Base-by-base conservation (phyloP, 2,329 filamentous ascomycete species). In the Colletotrichum endophyticum region DNA sequence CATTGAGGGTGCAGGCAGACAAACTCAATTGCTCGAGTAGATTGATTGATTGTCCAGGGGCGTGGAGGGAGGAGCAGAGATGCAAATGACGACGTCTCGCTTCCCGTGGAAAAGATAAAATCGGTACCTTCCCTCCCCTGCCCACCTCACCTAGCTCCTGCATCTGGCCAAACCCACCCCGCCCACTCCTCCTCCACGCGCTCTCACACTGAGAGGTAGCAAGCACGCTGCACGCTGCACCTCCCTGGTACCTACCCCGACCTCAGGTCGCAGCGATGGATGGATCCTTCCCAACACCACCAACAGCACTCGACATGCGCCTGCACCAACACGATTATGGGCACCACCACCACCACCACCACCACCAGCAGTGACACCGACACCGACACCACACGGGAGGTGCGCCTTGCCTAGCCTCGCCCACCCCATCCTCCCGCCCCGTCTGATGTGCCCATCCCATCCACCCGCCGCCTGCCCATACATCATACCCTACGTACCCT, bases 241-340 rank as follows among this genome's bases (percentile, higher is more conserved):
- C 39, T 49, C 9, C 39, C 39, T 49, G 34, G 70, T 28, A 57
- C 57, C 57, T 70, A 73, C 73, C 73, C 70, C 70, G 63, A 68
- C 73, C 57, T 76, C 64, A 66, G 53, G 73, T 76, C 39, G 70
- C 57, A 73, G 63, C 49, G 39, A 49, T 49, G 39, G 32, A 76
- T 59, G 70, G 73, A 73, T 72, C 62, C 69, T 25, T 34, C 27
- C 70, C 61, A 72, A 72, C 32, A 56, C 39, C 39, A 49, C 39
- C 39, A 49, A 49, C 39, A 49, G 39, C 39, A 49, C 39, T 49
- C 39, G 39, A 49, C 39, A 49, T 49, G 39, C 39, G 39, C 39
- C 70, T 44, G 39, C 70, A 74, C 34, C 72, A 61, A 75, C 72
- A 62, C 44, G 53, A 39, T 16, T 34, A 62, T 62, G 59, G 27